Evolutionary conservation across 768 basidiomycete genomes (phyloP).

Genomic region (Punctularia strigosozonata): DNA sequence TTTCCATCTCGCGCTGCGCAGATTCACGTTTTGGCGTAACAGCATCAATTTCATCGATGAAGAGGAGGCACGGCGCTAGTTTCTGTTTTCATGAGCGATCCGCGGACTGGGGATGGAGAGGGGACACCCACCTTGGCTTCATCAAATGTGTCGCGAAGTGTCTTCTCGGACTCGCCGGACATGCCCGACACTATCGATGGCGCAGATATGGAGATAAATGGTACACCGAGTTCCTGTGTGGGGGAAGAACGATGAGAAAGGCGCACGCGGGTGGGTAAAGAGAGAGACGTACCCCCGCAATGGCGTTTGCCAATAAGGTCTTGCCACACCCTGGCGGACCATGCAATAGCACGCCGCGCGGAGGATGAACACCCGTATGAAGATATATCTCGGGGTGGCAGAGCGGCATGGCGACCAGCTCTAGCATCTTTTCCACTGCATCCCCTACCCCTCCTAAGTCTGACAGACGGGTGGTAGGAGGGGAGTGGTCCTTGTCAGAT

Average conservation of each 20-base stretch:
- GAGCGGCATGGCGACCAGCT: conserved; percentile 92
- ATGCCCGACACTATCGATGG: conserved; percentile 95
- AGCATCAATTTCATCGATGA: conserved; percentile 97
- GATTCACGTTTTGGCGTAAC: conserved; percentile 97
- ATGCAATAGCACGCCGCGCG: conserved; percentile 84
- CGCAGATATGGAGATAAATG: conserved; percentile 90
- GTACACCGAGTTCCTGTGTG: conserved; percentile 74
- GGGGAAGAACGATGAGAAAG: not conserved
- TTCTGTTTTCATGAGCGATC: conserved; percentile 32
- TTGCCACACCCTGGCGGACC: conserved; percentile 98
- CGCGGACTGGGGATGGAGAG: not conserved
- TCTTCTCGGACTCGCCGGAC: conserved; percentile 98
- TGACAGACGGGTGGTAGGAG: conserved; percentile 66
- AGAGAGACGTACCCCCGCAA: conserved; percentile 67
- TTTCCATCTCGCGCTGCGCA: conserved; percentile 96
- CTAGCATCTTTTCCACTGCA: conserved; percentile 87
- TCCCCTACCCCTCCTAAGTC: conserved; percentile 81
- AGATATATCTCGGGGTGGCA: conserved; percentile 93
- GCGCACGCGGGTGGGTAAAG: not conserved
- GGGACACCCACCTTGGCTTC: conserved; percentile 73
- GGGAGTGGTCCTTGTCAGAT: conserved; percentile 51
- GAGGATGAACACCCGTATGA: conserved; percentile 86
- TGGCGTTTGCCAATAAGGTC: conserved; percentile 86
- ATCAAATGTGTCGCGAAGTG: conserved; percentile 89
- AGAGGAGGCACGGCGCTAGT: conserved; percentile 84